These are phyloP conservation scores for Ascomycota sp. DNA, from an alignment of 2,329 filamentous ascomycete species.

Conservation along the genomic window DNA sequence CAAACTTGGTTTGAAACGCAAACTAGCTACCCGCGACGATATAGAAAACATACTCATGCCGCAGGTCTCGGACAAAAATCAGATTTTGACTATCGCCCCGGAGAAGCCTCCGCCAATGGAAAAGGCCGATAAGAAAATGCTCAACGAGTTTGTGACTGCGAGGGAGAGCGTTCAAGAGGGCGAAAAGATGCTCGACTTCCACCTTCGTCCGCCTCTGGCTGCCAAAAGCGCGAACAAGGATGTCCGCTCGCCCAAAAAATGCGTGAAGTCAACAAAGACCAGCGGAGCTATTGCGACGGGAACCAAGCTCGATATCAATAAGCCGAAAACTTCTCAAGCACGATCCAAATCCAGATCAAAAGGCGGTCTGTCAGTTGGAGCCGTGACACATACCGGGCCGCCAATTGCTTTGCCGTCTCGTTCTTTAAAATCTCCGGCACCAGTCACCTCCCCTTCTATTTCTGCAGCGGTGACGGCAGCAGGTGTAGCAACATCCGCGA, in stretches of 20 bases:
- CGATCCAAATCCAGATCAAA: conserved; percentile 10
- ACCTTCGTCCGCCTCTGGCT: conserved; percentile 26
- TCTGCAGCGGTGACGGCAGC: too few species aligned
- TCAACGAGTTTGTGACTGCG: conserved; percentile 24
- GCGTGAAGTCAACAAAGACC: conserved; percentile 9
- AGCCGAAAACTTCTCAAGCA: conserved; percentile 8
- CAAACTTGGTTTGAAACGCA: conserved; percentile 36
- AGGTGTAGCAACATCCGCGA: neutral
- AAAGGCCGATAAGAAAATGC: conserved; percentile 18
- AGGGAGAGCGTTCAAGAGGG: conserved; percentile 20
- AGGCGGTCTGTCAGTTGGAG: conserved; percentile 4
- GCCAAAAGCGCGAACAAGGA: conserved; percentile 41
- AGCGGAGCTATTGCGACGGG: conserved; percentile 16
- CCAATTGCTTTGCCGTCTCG: too few species aligned
- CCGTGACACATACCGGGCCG: too few species aligned
- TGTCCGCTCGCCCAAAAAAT: conserved; percentile 37
- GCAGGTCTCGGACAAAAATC: neutral
- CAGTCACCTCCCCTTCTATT: too few species aligned
- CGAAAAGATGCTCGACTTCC: conserved; percentile 7
- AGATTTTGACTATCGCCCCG: conserved; percentile 1
- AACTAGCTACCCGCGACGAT: conserved; percentile 34
- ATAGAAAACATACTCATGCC: conserved; percentile 11
- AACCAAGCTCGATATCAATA: conserved; percentile 16
- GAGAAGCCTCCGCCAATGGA: conserved; percentile 12
- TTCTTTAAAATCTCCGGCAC: too few species aligned